Evolutionary conservation across 768 basidiomycete species (phyloP).

Genomic region (Chalciporus sphaerocephalus): DNA sequence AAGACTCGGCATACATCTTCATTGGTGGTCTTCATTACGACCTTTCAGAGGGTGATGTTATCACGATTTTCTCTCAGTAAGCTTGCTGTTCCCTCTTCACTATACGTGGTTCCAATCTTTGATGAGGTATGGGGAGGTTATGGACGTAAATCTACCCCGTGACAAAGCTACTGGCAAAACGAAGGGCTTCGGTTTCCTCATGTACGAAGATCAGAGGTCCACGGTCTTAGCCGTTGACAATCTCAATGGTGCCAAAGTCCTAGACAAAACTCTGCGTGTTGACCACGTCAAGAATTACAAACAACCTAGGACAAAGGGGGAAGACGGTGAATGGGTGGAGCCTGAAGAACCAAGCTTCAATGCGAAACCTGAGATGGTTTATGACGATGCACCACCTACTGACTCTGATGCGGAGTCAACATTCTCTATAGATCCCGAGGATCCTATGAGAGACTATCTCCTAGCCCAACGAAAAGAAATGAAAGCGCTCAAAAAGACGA

Average conservation of each 20-base stretch:
- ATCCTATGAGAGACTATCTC: constrained; percentile 95
- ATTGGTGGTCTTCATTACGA: constrained; percentile 84
- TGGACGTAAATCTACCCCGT: constrained; percentile 91
- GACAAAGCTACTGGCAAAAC: constrained; percentile 91
- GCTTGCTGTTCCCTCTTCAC: no score
- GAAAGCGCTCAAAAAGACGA: constrained; percentile 60
- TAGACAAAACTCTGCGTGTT: constrained; percentile 83
- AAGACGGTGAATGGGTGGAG: constrained; percentile 82
- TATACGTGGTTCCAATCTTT: no score
- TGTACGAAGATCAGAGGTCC: constrained; percentile 98
- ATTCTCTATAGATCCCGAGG: constrained; percentile 85
- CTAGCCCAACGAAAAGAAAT: constrained; percentile 69
- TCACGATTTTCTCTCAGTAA: constrained; percentile 98
- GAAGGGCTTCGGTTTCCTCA: constrained; percentile 91
- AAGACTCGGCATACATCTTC: constrained; percentile 95
- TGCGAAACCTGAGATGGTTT: constrained; percentile 64
- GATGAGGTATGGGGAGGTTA: constrained; percentile 97
- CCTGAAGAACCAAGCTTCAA: constrained; percentile 83
- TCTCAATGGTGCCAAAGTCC: constrained; percentile 88
- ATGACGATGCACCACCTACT: constrained; percentile 52
- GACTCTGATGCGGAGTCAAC: constrained; percentile 64
- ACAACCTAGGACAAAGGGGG: constrained; percentile 73
- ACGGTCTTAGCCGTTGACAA: constrained; percentile 97
- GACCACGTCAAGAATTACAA: constrained; percentile 93
- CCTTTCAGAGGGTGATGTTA: constrained; percentile 95